Conservation (phyloP, 2,329 filamentous ascomycete species). For the Aspergillus brasiliensis region DNA sequence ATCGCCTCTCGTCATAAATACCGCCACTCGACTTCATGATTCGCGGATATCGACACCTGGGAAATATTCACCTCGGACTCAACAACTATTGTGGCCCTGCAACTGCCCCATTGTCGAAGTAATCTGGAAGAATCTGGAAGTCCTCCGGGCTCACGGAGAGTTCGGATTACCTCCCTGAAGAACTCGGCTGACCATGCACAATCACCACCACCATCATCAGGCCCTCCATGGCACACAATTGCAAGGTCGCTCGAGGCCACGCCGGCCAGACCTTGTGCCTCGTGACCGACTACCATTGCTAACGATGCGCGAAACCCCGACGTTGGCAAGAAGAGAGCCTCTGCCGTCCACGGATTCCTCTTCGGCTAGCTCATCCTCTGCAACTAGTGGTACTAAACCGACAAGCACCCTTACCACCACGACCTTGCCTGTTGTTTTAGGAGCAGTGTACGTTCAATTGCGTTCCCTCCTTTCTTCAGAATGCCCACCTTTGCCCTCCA, state of each 20-base stretch:
- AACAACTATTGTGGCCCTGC: background rate
- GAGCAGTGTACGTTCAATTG: conserved; percentile 63
- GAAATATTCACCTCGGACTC: background rate
- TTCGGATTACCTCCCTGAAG: background rate
- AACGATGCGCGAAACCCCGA: conserved; percentile 22
- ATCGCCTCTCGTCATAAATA: background rate
- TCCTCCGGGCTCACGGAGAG: background rate
- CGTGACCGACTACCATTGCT: conserved; percentile 27
- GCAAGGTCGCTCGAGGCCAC: conserved; percentile 22
- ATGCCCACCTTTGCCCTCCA: background rate
- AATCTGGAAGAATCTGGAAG: background rate
- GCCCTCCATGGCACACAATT: conserved; percentile 29
- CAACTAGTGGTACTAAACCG: conserved; percentile 51
- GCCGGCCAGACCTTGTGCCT: conserved; percentile 31
- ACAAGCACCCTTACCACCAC: conserved; percentile 55
- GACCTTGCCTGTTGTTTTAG: conserved; percentile 68
- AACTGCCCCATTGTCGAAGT: background rate
- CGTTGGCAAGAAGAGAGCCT: conserved; percentile 33
- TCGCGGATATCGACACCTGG: background rate
- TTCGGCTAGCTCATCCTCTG: conserved; percentile 15
- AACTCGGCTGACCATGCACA: conserved; percentile 24
- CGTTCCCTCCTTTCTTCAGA: background rate
- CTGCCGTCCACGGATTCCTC: conserved; percentile 19
- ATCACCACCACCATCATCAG: conserved; percentile 26
- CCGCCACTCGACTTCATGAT: conserved; percentile 3